These are phyloP conservation scores for Corallochytrium limacisporum DNA, from an alignment of 78 protist species.

Conservation along the genomic window DNA sequence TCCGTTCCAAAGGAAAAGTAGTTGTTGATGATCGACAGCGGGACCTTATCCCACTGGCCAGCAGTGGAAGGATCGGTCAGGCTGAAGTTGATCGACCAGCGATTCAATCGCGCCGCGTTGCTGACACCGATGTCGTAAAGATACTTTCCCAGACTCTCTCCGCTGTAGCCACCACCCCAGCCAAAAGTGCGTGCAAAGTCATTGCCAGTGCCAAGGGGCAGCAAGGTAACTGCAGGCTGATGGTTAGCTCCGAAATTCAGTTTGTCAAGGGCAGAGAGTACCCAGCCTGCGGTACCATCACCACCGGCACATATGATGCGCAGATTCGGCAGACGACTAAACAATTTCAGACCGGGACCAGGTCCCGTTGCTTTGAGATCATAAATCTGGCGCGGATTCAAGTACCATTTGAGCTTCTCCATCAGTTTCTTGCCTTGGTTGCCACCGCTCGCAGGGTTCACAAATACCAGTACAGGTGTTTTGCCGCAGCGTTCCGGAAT, in stretches of 20 bases:
- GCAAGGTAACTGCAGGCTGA: constrained; percentile 35
- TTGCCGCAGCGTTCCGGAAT: not conserved
- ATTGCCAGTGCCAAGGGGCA: constrained; percentile 83
- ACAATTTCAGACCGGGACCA: not conserved
- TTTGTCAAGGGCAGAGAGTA: constrained; percentile 30
- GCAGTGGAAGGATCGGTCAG: constrained; percentile 2
- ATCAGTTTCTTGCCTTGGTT: not conserved
- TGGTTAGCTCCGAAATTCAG: not conserved
- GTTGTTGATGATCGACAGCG: constrained; percentile 30
- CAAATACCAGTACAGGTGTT: constrained; percentile 14
- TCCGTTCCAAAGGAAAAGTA: constrained; percentile 68
- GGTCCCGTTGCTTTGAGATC: constrained; percentile 15
- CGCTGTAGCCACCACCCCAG: constrained; percentile 69
- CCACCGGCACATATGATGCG: constrained; percentile 71
- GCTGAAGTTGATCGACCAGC: constrained; percentile 8
- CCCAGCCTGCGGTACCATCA: constrained; percentile 82
- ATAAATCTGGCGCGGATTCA: constrained; percentile 9
- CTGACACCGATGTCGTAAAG: constrained; percentile 6
- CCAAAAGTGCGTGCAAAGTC: constrained; percentile 69
- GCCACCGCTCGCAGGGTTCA: constrained; percentile 21
- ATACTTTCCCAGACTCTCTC: constrained; percentile 6
- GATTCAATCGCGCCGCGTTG: constrained; percentile 15
- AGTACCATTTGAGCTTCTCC: not conserved
- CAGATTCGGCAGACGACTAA: not conserved
- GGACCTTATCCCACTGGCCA: not conserved